These are phyloP conservation scores for Pythium scleroteichum DNA, from an alignment of 352 stramenopile species.

Conservation along the genomic window DNA sequence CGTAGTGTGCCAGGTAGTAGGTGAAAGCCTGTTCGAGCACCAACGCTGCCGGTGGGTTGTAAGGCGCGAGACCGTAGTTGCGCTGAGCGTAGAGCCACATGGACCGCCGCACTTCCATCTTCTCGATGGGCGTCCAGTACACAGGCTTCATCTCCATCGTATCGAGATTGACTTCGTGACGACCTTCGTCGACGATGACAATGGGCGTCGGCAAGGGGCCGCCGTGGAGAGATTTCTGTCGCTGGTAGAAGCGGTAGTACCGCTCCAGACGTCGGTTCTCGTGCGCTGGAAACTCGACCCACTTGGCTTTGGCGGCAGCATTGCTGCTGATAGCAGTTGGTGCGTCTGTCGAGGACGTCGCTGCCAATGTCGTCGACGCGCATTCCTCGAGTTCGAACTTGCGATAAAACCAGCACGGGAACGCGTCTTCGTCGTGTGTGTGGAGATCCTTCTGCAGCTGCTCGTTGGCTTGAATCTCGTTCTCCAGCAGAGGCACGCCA, in stretches of 20 bases:
- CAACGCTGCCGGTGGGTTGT: constrained; percentile 49
- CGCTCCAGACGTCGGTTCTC: constrained; percentile 73
- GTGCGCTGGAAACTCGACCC: constrained; percentile 78
- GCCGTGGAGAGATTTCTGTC: constrained; percentile 41
- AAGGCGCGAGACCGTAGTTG: constrained; percentile 84
- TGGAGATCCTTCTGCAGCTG: constrained; percentile 43
- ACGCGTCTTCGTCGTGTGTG: constrained; percentile 55
- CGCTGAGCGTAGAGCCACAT: constrained; percentile 80
- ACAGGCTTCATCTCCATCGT: constrained; percentile 79
- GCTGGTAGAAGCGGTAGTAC: constrained; percentile 65
- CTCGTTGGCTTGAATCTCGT: constrained; percentile 47
- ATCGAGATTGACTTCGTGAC: constrained; percentile 76
- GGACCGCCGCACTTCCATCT: constrained; percentile 67
- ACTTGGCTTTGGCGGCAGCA: constrained; percentile 32
- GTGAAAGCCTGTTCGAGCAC: constrained; percentile 66
- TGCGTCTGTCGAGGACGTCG: neutral
- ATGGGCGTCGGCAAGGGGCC: constrained; percentile 47
- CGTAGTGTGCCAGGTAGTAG: constrained; percentile 74
- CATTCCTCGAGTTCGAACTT: constrained; percentile 40
- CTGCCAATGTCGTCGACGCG: neutral
- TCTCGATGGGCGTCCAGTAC: constrained; percentile 76
- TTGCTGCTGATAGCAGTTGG: constrained; percentile 5
- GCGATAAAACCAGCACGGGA: constrained; percentile 84
- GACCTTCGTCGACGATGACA: constrained; percentile 81
- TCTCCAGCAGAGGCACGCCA: constrained; percentile 45